These are phyloP conservation scores for Suhomyces sp. DNA, from an alignment of 805 yeast genomes.

Conservation along the genomic window DNA sequence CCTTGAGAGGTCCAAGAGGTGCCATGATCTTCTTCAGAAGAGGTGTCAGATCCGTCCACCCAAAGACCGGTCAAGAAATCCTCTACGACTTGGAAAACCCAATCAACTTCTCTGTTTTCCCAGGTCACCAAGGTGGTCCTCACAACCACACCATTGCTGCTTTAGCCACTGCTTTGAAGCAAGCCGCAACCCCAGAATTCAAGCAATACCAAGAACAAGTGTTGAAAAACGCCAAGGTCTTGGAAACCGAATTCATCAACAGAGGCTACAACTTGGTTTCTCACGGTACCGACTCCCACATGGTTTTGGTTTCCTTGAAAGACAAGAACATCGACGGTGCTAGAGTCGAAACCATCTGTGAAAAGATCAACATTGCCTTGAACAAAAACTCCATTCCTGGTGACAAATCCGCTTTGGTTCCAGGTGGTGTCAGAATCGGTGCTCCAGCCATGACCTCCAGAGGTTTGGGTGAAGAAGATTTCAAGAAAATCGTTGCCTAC, in stretches of 20 bases:
- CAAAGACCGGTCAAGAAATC: constrained; percentile 82
- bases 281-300: constrained; percentile 92
- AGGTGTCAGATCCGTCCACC: constrained; percentile 76
- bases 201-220: constrained; percentile 82
- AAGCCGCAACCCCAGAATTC: constrained; percentile 86
- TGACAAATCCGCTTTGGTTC: constrained; percentile 92
- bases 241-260: constrained; percentile 62
- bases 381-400: constrained; percentile 97
- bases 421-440: constrained; percentile 95
- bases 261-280: constrained; percentile 80
- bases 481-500: constrained; percentile 73
- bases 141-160: constrained; percentile 98
- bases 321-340: constrained; percentile 90
- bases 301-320: constrained; percentile 80
- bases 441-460: constrained; percentile 99
- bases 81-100: constrained; percentile 84
- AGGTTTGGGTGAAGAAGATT: constrained; percentile 79
- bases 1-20: constrained; percentile 98
- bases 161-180: constrained; percentile 90
- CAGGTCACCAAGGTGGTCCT: constrained; percentile 99
- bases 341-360: constrained; percentile 85
- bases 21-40: constrained; percentile 97
- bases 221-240: constrained; percentile 72
- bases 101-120: constrained; percentile 96
- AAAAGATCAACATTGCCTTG: constrained; percentile 87